Evolutionary conservation across 2,329 filamentous ascomycete genomes (phyloP), one percentile per base, ranked within the genome.

Genomic region (Beauveria australis): DNA sequence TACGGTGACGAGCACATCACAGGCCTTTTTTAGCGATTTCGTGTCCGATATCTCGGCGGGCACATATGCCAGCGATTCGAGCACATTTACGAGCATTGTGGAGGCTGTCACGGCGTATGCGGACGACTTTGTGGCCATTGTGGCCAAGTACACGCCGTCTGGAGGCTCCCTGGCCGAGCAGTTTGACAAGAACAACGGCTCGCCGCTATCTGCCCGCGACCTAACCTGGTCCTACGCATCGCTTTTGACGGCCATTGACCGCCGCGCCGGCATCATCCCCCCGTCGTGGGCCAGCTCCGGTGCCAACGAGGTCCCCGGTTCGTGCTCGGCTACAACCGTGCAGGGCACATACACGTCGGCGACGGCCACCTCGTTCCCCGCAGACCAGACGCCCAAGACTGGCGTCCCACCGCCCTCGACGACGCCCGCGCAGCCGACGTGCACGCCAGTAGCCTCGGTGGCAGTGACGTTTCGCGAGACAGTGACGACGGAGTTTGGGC

Each of bases 161-260:
- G 82, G 85, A 64, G 89, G 89, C n/a, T 81, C 81, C 1, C 70
- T 91, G 16, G 76, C 84, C 1, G 88, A 91, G 74, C 87, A 91
- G 70, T 91, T 82, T 67, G 78, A 81, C 64, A 80, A 80, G 65
- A 71, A 73, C 60, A 74, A 70, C 48, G 85, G 81, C 33, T 64
- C 67, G 0, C 85, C 84, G 1, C 73, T 87, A 4, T 89, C 86
- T 1, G 88, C 88, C 1, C 73, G 76, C 19, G 85, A 91, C 64
- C 75, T 91, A 30, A 90, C 88, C 3, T 91, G 88, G 88, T 89
- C 86, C 0, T 90, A 89, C 65, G 86, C 87, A 1, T 80, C 87
- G 0, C 86, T 91, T 71, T 74, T 91, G 52, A 87, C 86, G 0
- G 81, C 82, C n/a, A 74, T 77, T 26, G 79, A 79, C 47, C 81